These are phyloP conservation scores for Penicillium canariense DNA, from an alignment of 495 filamentous ascomycete genomes.

Conservation along the genomic window DNA sequence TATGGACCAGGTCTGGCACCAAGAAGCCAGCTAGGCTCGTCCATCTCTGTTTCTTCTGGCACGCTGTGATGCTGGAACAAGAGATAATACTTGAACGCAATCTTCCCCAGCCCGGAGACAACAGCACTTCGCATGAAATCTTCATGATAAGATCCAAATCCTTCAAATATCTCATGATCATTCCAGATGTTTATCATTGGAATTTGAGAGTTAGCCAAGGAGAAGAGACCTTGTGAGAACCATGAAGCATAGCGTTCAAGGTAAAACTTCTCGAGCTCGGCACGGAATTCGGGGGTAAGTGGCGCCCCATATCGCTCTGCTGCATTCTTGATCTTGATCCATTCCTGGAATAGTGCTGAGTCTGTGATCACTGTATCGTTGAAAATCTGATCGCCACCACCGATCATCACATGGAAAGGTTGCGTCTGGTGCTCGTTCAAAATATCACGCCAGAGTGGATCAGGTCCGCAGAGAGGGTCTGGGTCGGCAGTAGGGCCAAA, in stretches of 20 bases:
- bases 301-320: slow-evolving; percentile 70
- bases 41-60: slow-evolving; percentile 68
- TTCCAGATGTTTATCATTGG: slow-evolving; percentile 99
- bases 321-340: slow-evolving; percentile 78
- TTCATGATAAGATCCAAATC: slow-evolving; percentile 89
- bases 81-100: slow-evolving; percentile 98
- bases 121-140: slow-evolving; percentile 90
- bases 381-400: slow-evolving; percentile 96
- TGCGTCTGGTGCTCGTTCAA: slow-evolving; percentile 87
- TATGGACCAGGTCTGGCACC: slow-evolving; percentile 82
- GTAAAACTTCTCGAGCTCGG: slow-evolving; percentile 84
- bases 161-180: slow-evolving; percentile 97
- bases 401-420: slow-evolving; percentile 98
- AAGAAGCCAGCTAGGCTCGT: slow-evolving; percentile 90
- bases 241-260: slow-evolving; percentile 81
- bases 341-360: slow-evolving; percentile 71
- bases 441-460: slow-evolving; percentile 95
- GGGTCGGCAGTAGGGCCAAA: slow-evolving; percentile 81
- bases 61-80: slow-evolving; percentile 95
- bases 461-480: slow-evolving; percentile 79
- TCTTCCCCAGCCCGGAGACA: slow-evolving; percentile 81
- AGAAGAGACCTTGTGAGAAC: slow-evolving; percentile 95
- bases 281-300: slow-evolving; percentile 74
- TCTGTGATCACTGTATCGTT: slow-evolving; percentile 80
- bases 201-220: slow-evolving; percentile 88